Conservation (phyloP, 495 filamentous ascomycete species). For the Hamigera avellanea region DNA sequence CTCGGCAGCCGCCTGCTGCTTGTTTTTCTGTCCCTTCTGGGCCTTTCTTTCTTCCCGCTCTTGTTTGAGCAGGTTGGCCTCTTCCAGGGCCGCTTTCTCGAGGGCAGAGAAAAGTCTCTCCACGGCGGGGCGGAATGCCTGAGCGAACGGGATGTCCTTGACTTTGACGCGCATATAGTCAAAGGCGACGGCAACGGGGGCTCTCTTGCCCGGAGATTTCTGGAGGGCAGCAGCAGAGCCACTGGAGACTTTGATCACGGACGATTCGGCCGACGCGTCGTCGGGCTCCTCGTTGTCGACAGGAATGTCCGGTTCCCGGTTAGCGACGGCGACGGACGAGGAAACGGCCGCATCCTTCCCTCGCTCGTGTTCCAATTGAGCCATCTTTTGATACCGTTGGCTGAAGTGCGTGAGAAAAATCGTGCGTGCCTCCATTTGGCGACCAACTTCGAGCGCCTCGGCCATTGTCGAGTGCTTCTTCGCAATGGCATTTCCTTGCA, state of each 20-base stretch:
- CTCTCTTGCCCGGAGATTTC: background rate
- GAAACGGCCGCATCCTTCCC: conserved; percentile 3
- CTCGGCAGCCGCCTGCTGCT: conserved; percentile 1
- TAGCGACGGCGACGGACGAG: conserved; percentile 1
- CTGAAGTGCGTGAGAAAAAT: conserved; percentile 88
- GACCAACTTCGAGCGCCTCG: conserved; percentile 72
- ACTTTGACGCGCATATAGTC: conserved; percentile 81
- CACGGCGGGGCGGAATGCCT: conserved; percentile 60
- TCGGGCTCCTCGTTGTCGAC: background rate
- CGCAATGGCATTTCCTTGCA: conserved; percentile 61
- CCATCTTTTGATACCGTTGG: conserved; percentile 85
- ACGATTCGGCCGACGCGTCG: background rate
- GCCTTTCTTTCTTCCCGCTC: conserved; percentile 7
- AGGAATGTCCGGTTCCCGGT: background rate
- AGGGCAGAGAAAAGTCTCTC: conserved; percentile 48
- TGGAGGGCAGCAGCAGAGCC: background rate
- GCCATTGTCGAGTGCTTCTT: conserved; percentile 84
- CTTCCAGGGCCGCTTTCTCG: conserved; percentile 14
- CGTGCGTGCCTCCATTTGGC: conserved; percentile 61
- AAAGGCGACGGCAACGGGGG: conserved; percentile 66
- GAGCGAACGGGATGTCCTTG: conserved; percentile 66
- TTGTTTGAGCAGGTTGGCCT: conserved; percentile 9
- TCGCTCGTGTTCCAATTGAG: conserved; percentile 8
- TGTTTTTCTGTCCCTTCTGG: conserved; percentile 7
- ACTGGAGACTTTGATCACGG: background rate